phyloP scores from a whole-genome alignment of 2,329 filamentous ascomycete species.

The Penicillium sp. region DNA sequence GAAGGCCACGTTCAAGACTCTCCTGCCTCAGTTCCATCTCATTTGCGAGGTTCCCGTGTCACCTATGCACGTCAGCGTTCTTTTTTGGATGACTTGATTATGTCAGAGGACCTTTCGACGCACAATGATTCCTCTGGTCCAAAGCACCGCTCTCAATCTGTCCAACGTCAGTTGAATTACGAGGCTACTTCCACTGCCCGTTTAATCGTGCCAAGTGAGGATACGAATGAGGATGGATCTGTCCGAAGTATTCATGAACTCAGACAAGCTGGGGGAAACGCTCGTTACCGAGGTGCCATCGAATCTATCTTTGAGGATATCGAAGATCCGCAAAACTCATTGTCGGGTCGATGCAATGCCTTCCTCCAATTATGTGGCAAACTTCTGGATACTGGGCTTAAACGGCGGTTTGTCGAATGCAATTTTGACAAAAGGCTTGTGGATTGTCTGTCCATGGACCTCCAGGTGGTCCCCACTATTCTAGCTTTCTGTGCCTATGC shows the following conservation, averaged over 20 bases:
- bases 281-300: slow-evolving; percentile 56
- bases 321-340: slow-evolving; percentile 47
- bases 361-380: slow-evolving; percentile 58
- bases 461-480: slow-evolving; percentile 49
- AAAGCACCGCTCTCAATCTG: slow-evolving; percentile 3
- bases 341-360: slow-evolving; percentile 52
- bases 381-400: slow-evolving; percentile 46
- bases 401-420: slow-evolving; percentile 66
- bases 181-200: slow-evolving; percentile 15
- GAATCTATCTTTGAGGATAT: slow-evolving; percentile 61
- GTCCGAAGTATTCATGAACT: slow-evolving; percentile 63
- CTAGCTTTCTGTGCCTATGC: slow-evolving; percentile 37
- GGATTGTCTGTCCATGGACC: slow-evolving; percentile 58
- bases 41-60: slow-evolving; percentile 44
- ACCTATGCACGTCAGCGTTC: slow-evolving; percentile 63
- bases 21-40: slow-evolving; percentile 19
- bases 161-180: slow-evolving; percentile 6
- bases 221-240: slow-evolving; percentile 44
- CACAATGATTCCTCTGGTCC: slow-evolving; percentile 4
- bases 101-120: slow-evolving; percentile 14
- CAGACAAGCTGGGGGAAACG: slow-evolving; percentile 58
- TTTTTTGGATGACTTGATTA: slow-evolving; percentile 55
- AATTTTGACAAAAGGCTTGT: slow-evolving; percentile 69
- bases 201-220: slow-evolving; percentile 47
- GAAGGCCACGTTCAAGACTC: slow-evolving; percentile 14